Percentiles rank a stretch among this genome's conserved stretches.
phyloP scores from a whole-genome alignment of 2,329 filamentous ascomycete genomes.

The Achaetomium macrosporum region DNA sequence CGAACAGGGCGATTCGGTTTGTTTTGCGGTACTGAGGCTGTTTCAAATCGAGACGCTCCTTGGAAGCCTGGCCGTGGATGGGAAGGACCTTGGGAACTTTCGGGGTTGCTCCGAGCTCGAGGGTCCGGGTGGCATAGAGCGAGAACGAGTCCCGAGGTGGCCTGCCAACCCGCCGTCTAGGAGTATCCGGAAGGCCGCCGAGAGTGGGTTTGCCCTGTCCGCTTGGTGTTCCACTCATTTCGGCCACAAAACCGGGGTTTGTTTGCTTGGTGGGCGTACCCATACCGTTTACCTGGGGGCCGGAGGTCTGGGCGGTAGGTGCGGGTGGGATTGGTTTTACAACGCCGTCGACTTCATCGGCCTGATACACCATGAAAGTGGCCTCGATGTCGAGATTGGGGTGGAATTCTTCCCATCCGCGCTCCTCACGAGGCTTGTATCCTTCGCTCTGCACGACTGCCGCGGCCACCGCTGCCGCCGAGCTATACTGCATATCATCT shows the following conservation, averaged over 20 bases:
- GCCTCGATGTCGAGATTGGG: conserved; percentile 87
- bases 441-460: conserved; percentile 87
- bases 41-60: conserved; percentile 72
- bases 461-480: conserved; percentile 82
- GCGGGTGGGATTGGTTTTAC: conserved; percentile 41
- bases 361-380: conserved; percentile 69
- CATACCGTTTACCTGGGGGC: conserved; percentile 37
- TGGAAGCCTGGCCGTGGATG: conserved; percentile 72
- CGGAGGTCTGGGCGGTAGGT: conserved; percentile 28
- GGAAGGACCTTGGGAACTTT: conserved; percentile 63
- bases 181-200: conserved; percentile 29
- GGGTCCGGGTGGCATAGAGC: conserved; percentile 46
- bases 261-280: conserved; percentile 43
- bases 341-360: conserved; percentile 79
- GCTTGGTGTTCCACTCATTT: conserved; percentile 38
- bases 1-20: conserved; percentile 73
- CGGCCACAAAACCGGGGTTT: conserved; percentile 36
- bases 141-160: conserved; percentile 46
- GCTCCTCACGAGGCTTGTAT: conserved; percentile 94
- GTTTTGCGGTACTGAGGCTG: conserved; percentile 68
- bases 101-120: conserved; percentile 41
- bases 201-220: conserved; percentile 31
- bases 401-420: conserved; percentile 97
- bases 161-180: conserved; percentile 40
- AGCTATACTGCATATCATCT: conserved; percentile 69